Evolutionary conservation across 306 rosid genomes (phyloP).

Genomic region (Arachis stenosperma): DNA sequence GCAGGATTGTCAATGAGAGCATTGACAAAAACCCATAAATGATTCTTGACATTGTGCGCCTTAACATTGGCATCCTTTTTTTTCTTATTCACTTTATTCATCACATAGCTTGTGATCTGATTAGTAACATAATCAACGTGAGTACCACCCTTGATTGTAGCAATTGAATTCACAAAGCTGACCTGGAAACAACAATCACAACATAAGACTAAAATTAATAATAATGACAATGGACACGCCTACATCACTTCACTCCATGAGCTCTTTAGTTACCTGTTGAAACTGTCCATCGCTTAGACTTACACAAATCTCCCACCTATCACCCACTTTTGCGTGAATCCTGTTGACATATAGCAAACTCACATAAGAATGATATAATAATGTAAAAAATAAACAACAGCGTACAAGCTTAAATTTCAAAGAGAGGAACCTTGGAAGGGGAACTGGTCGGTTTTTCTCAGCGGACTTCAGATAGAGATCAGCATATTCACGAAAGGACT

Average conservation of each 20-base stretch:
- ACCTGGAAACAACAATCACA: constrained; percentile 50
- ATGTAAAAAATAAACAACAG: neutral
- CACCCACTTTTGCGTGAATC: constrained; percentile 70
- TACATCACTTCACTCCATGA: neutral
- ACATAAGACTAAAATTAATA: constrained; percentile 7
- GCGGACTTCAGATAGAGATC: constrained; percentile 80
- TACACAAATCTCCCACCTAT: constrained; percentile 89
- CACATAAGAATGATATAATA: constrained; percentile 15
- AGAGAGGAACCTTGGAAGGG: constrained; percentile 67
- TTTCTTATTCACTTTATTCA: constrained; percentile 84
- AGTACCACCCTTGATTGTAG: constrained; percentile 94
- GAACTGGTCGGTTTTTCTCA: constrained; percentile 44
- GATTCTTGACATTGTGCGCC: constrained; percentile 78
- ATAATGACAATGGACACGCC: neutral
- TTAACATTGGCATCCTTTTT: constrained; percentile 91
- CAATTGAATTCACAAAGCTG: constrained; percentile 86
- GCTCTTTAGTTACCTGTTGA: constrained; percentile 67
- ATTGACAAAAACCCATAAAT: constrained; percentile 76
- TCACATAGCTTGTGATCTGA: constrained; percentile 76
- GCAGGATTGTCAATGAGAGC: constrained; percentile 78
- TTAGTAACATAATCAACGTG: constrained; percentile 83
- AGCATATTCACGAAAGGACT: constrained; percentile 77
- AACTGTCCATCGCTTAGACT: constrained; percentile 93
- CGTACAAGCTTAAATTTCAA: neutral
- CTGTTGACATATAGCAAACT: constrained; percentile 41